phyloP scores from a whole-genome alignment of 1,139 yeast genomes.

The Pneumocystis wakefieldiae region DNA sequence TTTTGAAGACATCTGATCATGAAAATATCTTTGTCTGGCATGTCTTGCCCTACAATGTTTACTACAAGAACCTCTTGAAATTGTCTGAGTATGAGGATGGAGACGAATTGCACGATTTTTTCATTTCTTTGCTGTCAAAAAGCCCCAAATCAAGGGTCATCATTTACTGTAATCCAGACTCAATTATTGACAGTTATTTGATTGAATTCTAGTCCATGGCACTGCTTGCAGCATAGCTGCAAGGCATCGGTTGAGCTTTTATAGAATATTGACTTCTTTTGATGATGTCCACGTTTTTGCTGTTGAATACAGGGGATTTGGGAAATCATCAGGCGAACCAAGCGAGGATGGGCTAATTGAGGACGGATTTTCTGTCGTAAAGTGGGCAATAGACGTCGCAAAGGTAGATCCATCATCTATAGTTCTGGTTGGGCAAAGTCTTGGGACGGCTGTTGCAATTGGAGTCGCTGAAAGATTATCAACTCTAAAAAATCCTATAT shows the following conservation, averaged over 20 bases:
- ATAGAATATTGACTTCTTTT: conserved; percentile 6
- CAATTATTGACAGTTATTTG: not conserved
- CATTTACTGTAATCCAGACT: not conserved
- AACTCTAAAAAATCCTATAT: not conserved
- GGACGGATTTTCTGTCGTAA: conserved; percentile 9
- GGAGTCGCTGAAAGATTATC: conserved; percentile 9
- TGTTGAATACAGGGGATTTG: conserved; percentile 12
- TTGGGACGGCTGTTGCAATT: conserved; percentile 11
- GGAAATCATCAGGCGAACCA: conserved; percentile 9
- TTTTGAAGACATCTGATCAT: not conserved
- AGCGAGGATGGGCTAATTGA: conserved; percentile 7
- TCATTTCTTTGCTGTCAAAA: not conserved
- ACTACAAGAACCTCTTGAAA: not conserved
- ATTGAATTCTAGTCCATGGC: conserved; percentile 4
- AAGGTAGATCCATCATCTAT: conserved; percentile 1
- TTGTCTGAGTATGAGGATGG: not conserved
- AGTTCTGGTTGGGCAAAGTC: conserved; percentile 10
- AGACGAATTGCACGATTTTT: not conserved
- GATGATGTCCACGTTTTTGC: conserved; percentile 11
- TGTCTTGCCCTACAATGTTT: not conserved
- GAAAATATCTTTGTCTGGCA: not conserved
- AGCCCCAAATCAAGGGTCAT: not conserved
- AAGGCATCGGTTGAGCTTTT: conserved; percentile 6
- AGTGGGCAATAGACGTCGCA: conserved; percentile 9
- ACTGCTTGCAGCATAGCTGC: conserved; percentile 9